Evolutionary conservation across 169 alveolate genomes (phyloP), one percentile per base, ranked within the genome.

Genomic region (Neospora caninum): DNA sequence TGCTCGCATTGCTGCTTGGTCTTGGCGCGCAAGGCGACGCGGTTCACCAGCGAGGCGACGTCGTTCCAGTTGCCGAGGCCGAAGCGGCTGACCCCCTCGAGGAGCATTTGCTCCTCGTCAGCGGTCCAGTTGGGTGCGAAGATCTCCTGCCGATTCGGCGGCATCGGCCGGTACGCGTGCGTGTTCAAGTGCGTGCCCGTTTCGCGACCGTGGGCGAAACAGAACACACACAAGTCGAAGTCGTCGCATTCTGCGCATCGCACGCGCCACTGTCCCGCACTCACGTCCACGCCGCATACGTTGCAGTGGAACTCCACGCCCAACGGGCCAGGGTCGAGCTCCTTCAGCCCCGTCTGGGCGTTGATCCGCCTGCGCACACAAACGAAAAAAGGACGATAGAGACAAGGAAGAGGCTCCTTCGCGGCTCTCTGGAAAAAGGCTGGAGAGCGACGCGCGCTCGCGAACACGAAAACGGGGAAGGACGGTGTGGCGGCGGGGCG

Each of bases 181-280:
- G 95, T 89, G 70, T 97, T 97, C 53, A 91, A 92, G 83, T 97
- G 99, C 38, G 96, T 96, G 42, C 73, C 88, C 53, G 96, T 97
- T 87, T 97, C 98, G 43, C 94, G 96, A 34, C 99, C 99, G 41
- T 95, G 95, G 86, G 98, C 96, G 67, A 97, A 97, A 42, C 99
- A 97, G 45, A 96, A 96, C 58, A 97, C 93, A 92, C 99, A 97
- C 34, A 96, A 43, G 93, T 98, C 97, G 93, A 97, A 98, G 87
- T 97, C 98, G 38, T 94, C 91, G 96, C 99, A 98, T 82, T 98
- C 99, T 20, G 99, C 99, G 92, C 99, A 98, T 38, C 97, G 93
- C 80, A 98, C 98, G n/a, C 96, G 80, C 42, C 84, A 91, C 27
- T 93, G n/a, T 36, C 89, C 89, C 6, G 39, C 67, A 53, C 93